These are phyloP conservation scores for Misopates orontium DNA, from an alignment of 257 asterid species.

Conservation along the genomic window DNA sequence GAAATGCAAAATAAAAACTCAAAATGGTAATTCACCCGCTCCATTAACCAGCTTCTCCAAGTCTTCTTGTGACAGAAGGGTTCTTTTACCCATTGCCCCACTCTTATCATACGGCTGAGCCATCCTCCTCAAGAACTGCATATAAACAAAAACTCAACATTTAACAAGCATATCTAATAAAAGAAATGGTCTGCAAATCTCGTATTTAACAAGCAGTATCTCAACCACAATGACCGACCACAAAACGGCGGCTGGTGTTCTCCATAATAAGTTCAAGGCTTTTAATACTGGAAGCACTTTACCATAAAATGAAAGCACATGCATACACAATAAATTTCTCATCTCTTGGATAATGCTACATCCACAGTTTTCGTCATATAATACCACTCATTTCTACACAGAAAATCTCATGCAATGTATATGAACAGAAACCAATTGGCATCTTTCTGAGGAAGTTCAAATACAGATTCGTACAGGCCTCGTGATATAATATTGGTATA, in stretches of 20 bases:
- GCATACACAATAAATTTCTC: no score
- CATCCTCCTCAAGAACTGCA: constrained; percentile 92
- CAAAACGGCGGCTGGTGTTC: no score
- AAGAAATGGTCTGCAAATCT: background rate
- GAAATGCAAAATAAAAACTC: constrained; percentile 18
- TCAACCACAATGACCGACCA: background rate
- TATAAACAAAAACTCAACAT: no score
- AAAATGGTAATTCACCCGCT: constrained; percentile 46
- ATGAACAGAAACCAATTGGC: background rate
- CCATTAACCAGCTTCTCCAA: constrained; percentile 75
- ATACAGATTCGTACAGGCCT: background rate
- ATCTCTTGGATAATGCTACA: background rate
- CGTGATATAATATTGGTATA: background rate
- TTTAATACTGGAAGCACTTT: no score
- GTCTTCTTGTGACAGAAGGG: constrained; percentile 85
- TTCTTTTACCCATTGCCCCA: constrained; percentile 79
- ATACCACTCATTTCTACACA: background rate
- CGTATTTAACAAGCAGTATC: background rate
- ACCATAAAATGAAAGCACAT: no score
- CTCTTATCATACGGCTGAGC: constrained; percentile 95
- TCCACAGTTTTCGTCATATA: background rate
- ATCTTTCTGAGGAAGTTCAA: background rate
- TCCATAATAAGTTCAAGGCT: no score
- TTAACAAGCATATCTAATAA: background rate
- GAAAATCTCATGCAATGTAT: background rate